phyloP scores from a whole-genome alignment of 1,284 basidiomycete species.

The Lignosus rhinocerotis region DNA sequence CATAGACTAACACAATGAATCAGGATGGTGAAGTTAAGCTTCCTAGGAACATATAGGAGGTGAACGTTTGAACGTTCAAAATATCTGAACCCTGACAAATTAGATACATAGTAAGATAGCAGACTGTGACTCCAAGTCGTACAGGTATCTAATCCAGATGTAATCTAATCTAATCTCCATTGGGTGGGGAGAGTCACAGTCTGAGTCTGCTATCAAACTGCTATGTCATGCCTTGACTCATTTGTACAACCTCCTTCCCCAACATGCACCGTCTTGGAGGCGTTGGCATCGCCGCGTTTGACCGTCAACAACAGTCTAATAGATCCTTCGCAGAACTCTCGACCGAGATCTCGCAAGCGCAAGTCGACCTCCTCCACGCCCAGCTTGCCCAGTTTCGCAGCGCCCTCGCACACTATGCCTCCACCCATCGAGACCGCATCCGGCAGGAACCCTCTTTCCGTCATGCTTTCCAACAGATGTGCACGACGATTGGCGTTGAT shows the following conservation, averaged over 20 bases:
- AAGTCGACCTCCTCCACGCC: constrained; percentile 76
- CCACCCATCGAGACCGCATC: constrained; percentile 84
- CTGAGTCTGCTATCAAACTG: too few relatives aligned
- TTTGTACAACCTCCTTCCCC: background rate
- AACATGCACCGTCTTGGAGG: constrained; percentile 70
- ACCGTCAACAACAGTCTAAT: constrained; percentile 70
- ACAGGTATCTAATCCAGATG: too few relatives aligned
- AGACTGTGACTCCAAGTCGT: too few relatives aligned
- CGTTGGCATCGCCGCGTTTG: constrained; percentile 75
- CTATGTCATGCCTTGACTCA: background rate
- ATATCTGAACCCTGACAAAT: too few relatives aligned
- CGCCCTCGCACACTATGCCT: constrained; percentile 80
- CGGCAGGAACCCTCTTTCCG: constrained; percentile 85
- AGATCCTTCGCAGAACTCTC: constrained; percentile 83
- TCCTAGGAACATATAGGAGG: too few relatives aligned
- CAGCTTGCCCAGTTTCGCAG: constrained; percentile 87
- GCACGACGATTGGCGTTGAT: constrained; percentile 92
- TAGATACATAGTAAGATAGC: too few relatives aligned
- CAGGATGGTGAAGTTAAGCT: too few relatives aligned
- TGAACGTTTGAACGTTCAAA: too few relatives aligned
- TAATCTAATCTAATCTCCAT: too few relatives aligned
- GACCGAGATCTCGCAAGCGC: constrained; percentile 71
- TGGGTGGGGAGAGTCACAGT: too few relatives aligned
- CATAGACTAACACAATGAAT: too few relatives aligned
- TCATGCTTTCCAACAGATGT: constrained; percentile 96